Evolutionary conservation across 257 asterid genomes (phyloP).

Genomic region (Lavandula angustifolia): DNA sequence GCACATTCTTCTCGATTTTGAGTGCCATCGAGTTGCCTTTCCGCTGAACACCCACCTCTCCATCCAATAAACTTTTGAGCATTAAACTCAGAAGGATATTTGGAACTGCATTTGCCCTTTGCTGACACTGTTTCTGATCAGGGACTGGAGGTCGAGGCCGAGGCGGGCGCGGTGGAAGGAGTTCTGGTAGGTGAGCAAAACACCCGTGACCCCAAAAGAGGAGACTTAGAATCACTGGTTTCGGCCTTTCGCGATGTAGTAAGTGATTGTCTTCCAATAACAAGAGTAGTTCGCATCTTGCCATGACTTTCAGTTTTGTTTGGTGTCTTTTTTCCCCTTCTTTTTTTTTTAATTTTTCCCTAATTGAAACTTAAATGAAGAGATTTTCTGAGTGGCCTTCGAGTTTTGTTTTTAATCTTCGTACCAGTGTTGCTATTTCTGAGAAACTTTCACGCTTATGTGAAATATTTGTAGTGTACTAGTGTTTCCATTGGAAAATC

Average conservation of each 20-base stretch:
- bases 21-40: background rate
- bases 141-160: constrained; percentile 65
- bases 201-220: constrained; percentile 28
- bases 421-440: too few relatives aligned
- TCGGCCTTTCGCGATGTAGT: background rate
- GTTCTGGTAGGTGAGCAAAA: constrained; percentile 46
- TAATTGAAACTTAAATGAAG: constrained; percentile 9
- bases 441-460: too few relatives aligned
- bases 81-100: too few relatives aligned
- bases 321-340: background rate
- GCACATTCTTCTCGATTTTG: too few relatives aligned
- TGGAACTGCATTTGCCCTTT: background rate
- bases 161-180: constrained; percentile 66
- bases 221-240: constrained; percentile 40
- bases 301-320: constrained; percentile 18
- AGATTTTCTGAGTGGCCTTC: constrained; percentile 24
- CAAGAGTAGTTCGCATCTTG: constrained; percentile 25
- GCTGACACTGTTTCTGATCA: constrained; percentile 29
- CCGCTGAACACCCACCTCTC: too few relatives aligned
- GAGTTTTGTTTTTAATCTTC: background rate
- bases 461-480: too few relatives aligned
- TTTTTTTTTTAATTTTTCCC: background rate
- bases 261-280: constrained; percentile 20
- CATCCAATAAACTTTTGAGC: too few relatives aligned
- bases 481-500: too few relatives aligned